Conservation (phyloP, 371 early-diverging fungal species). For the Mortierella sp. region DNA sequence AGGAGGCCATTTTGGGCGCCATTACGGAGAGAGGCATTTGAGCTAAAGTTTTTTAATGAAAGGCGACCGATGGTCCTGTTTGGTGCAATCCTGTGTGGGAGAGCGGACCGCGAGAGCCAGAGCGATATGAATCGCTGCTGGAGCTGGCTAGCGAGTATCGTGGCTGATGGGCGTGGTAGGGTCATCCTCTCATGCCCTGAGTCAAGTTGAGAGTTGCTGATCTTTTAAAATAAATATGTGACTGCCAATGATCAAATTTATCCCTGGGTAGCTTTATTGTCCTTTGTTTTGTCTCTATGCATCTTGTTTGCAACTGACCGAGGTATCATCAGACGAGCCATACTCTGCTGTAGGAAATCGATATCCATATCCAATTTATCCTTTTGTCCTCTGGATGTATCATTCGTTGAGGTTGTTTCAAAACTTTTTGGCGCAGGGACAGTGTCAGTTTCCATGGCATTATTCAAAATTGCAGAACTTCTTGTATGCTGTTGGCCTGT, state of each 20-base stretch:
- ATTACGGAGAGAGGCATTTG: not conserved
- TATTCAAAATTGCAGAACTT: not conserved
- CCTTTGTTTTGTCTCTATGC: slow-evolving; percentile 1
- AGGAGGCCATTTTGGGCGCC: not conserved
- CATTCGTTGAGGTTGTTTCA: not conserved
- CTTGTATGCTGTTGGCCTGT: not conserved
- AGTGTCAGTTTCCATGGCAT: slow-evolving; percentile 18
- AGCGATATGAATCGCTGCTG: slow-evolving; percentile 22
- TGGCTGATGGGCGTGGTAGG: not conserved
- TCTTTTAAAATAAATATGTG: not conserved
- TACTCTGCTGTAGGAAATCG: slow-evolving; percentile 36
- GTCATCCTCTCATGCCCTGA: not conserved
- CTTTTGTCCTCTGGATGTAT: not conserved
- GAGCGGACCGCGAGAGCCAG: slow-evolving; percentile 10
- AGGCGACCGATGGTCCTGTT: not conserved
- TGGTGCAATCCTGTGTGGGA: not conserved
- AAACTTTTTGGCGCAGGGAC: not conserved
- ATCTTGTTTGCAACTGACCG: slow-evolving; percentile 37
- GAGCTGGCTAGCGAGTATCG: not conserved
- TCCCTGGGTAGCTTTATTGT: not conserved
- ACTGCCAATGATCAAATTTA: not conserved
- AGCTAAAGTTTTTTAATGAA: not conserved
- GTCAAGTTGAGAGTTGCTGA: no score
- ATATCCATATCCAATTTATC: slow-evolving; percentile 36
- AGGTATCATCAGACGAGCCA: slow-evolving; percentile 46